Base-by-base conservation (phyloP, 257 asterid genomes). In the Solanum habrochaites region DNA sequence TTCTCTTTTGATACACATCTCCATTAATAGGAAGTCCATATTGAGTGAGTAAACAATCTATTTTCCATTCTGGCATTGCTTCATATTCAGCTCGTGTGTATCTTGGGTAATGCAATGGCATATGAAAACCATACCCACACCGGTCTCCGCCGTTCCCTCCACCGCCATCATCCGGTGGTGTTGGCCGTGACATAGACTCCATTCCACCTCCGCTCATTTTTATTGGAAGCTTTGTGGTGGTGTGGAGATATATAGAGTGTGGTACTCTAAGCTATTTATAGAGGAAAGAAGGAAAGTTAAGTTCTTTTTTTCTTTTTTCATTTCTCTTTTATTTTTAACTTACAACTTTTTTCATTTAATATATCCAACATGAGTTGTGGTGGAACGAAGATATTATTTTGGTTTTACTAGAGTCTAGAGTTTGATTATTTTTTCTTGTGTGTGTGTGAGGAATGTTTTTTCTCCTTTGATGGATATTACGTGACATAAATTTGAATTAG, bases 181-280 rank as follows among this genome's bases (percentile, higher is more conserved):
- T 82, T 70, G 87, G 89, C 85, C 89, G 90, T 64, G 93, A 58
- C 29, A 93, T 86, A 43, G 95, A 90, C 85, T 87, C 94, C 91
- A 89, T 89, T 43, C 82, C 87, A 31, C 90, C 90, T 43, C 77
- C 69, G 11, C 89, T 85, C 88, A 49, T 89, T 87, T 67, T 37
- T 37, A 2, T 74, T n/a, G 62, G 47, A 70, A 70, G 32, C 37
- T 67, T 67, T n/a, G 14, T 67, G 47, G 31, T 66, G 80, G 31
- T 70, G 71, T 43, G 47, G 35, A 47, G 35, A 45, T 11, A 20
- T 20, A 71, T 21, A 20, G 3, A 20, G 3, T 5, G 29, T 2
- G 31, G 8, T 5, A 81, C 31, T 29, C 69, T 18, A 4, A 21
- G 45, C 69, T 81, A 49, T 81, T 47, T 81, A 81, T 81, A 81